Conservation (phyloP, 352 stramenopile species). For the Phytopythium kandeliae region DNA sequence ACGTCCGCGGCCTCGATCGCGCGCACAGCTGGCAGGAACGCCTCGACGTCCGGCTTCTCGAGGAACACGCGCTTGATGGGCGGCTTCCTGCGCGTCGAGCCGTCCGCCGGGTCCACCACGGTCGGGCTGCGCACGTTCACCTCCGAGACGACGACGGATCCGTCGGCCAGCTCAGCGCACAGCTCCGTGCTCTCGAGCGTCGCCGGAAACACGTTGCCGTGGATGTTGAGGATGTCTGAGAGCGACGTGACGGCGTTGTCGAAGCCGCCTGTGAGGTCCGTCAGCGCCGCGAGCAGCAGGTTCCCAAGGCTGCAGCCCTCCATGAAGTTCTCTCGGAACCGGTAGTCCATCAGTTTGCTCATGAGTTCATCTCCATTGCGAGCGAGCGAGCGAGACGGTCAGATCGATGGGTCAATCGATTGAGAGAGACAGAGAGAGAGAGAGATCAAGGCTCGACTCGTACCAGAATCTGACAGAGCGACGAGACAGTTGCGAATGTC, state of each 20-base stretch:
- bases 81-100: slow-evolving; percentile 38
- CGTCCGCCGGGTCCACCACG: slow-evolving; percentile 22
- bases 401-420: background rate
- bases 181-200: slow-evolving; percentile 82
- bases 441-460: background rate
- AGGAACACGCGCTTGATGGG: slow-evolving; percentile 82
- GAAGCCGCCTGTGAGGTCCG: slow-evolving; percentile 76
- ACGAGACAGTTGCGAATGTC: slow-evolving; percentile 87
- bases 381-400: background rate
- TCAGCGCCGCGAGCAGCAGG: slow-evolving; percentile 70
- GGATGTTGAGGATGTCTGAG: slow-evolving; percentile 84
- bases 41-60: slow-evolving; percentile 61
- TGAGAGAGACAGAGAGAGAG: background rate
- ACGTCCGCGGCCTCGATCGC: slow-evolving; percentile 84
- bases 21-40: slow-evolving; percentile 65
- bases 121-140: slow-evolving; percentile 75
- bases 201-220: slow-evolving; percentile 69
- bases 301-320: slow-evolving; percentile 83
- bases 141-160: slow-evolving; percentile 68
- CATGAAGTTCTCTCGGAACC: slow-evolving; percentile 86
- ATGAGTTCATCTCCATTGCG: slow-evolving; percentile 71
- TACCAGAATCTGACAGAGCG: slow-evolving; percentile 74
- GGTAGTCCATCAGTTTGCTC: slow-evolving; percentile 87
- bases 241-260: slow-evolving; percentile 77
- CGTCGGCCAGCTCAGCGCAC: slow-evolving; percentile 70